phyloP scores from a whole-genome alignment of 1,284 basidiomycete genomes.

The Phylloboletellus chloephorus region DNA sequence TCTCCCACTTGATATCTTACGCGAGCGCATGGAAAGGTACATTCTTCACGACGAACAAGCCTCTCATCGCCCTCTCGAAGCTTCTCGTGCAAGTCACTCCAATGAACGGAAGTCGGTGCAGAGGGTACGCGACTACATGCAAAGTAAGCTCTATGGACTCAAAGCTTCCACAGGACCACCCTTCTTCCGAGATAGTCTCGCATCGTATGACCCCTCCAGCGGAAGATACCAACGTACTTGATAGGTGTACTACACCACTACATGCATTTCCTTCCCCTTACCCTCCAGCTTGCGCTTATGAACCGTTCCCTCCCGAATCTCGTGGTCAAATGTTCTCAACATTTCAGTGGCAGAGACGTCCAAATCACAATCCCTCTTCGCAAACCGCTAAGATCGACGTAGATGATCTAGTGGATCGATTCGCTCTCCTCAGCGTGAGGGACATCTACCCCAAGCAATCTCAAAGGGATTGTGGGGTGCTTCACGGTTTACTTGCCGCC shows the following conservation, averaged over 20 bases:
- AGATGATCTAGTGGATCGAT: conserved; percentile 15
- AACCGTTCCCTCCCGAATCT: conserved; percentile 26
- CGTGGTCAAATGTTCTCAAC: conserved; percentile 8
- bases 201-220: not conserved
- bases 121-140: too few relatives aligned
- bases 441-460: conserved; percentile 7
- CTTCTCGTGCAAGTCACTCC: too few relatives aligned
- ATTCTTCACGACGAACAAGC: not conserved
- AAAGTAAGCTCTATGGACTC: too few relatives aligned
- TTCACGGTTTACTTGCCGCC: not conserved
- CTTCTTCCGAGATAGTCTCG: not conserved
- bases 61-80: not conserved
- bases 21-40: conserved; percentile 21
- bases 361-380: not conserved
- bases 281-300: conserved; percentile 19
- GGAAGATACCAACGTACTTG: not conserved
- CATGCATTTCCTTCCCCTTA: conserved; percentile 38
- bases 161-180: too few relatives aligned
- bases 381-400: conserved; percentile 7
- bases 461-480: not conserved
- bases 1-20: conserved; percentile 18
- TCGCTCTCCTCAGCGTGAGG: conserved; percentile 13
- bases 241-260: conserved; percentile 15
- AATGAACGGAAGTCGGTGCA: too few relatives aligned
- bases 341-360: conserved; percentile 22